Conservation (phyloP, 1,284 basidiomycete species). For the Puccinia triticina region DNA sequence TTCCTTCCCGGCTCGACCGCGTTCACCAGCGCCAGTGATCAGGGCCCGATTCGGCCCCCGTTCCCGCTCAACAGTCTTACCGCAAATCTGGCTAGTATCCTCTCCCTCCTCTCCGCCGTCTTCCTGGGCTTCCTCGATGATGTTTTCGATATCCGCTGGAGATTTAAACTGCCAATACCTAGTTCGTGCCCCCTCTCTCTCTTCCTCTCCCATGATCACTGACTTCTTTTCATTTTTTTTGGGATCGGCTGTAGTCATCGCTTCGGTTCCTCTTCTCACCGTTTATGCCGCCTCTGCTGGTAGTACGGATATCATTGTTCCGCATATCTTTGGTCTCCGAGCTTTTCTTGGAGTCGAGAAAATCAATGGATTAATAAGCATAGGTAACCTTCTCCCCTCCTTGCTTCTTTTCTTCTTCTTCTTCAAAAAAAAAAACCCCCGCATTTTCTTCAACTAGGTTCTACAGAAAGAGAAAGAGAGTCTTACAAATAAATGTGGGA, state of each 20-base stretch:
- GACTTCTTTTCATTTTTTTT: not conserved
- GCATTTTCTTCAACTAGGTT: not conserved
- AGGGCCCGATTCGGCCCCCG: not conserved
- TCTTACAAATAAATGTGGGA: not conserved
- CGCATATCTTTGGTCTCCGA: slow-evolving; percentile 65
- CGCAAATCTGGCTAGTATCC: slow-evolving; percentile 85
- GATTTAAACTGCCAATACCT: slow-evolving; percentile 96
- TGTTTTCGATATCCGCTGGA: slow-evolving; percentile 97
- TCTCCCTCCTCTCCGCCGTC: slow-evolving; percentile 87
- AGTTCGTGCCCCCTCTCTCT: slow-evolving; percentile 6
- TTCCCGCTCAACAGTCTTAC: slow-evolving; percentile 66
- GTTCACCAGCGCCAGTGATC: not conserved
- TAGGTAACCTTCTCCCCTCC: slow-evolving; percentile 66
- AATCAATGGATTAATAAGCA: slow-evolving; percentile 69
- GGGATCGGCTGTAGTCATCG: slow-evolving; percentile 67
- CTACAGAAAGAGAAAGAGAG: not conserved
- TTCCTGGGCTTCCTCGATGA: slow-evolving; percentile 96
- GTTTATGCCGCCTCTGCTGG: slow-evolving; percentile 90
- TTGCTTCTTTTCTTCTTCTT: slow-evolving; percentile 48
- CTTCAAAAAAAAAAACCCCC: no score
- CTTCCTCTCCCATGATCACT: not conserved
- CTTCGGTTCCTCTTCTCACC: slow-evolving; percentile 88
- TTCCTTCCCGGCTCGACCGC: slow-evolving; percentile 40
- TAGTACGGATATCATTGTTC: slow-evolving; percentile 90
- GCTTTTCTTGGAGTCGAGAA: slow-evolving; percentile 64